phyloP scores from a whole-genome alignment of 23 red algal species.

The Cyanidioschyzon merolae region DNA sequence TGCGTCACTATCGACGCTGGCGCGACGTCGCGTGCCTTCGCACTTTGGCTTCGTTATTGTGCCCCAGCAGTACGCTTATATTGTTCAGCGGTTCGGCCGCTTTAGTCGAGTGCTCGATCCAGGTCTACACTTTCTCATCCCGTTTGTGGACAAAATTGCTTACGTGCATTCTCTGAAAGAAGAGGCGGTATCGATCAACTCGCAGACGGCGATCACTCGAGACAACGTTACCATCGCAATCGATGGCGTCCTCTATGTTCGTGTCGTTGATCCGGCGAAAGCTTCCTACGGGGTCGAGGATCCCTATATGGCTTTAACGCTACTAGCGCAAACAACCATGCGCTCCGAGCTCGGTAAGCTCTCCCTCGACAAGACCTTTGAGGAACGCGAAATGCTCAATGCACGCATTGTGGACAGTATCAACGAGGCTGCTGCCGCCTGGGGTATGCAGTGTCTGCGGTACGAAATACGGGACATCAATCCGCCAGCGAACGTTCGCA shows the following conservation, averaged over 20 bases:
- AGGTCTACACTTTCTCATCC: slow-evolving; percentile 59
- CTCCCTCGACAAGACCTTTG: slow-evolving; percentile 65
- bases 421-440: slow-evolving; percentile 52
- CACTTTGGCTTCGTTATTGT: slow-evolving; percentile 49
- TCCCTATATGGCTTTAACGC: slow-evolving; percentile 43
- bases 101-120: slow-evolving; percentile 52
- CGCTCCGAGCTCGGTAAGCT: slow-evolving; percentile 63
- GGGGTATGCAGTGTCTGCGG: slow-evolving; percentile 81
- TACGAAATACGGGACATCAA: slow-evolving; percentile 76
- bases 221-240: slow-evolving; percentile 73
- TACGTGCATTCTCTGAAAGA: slow-evolving; percentile 68
- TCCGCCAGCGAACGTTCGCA: slow-evolving; percentile 65
- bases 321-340: slow-evolving; percentile 68
- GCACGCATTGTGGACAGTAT: slow-evolving; percentile 43
- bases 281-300: slow-evolving; percentile 87
- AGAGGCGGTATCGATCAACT: slow-evolving; percentile 58
- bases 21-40: not conserved
- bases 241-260: slow-evolving; percentile 54
- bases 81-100: slow-evolving; percentile 63
- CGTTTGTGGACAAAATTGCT: slow-evolving; percentile 65
- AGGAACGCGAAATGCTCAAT: slow-evolving; percentile 53
- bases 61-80: slow-evolving; percentile 67
- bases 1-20: not conserved
- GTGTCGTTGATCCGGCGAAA: slow-evolving; percentile 55
- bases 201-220: slow-evolving; percentile 59